Base-by-base conservation (phyloP, 495 filamentous ascomycete species). In the Niebla homalea region DNA sequence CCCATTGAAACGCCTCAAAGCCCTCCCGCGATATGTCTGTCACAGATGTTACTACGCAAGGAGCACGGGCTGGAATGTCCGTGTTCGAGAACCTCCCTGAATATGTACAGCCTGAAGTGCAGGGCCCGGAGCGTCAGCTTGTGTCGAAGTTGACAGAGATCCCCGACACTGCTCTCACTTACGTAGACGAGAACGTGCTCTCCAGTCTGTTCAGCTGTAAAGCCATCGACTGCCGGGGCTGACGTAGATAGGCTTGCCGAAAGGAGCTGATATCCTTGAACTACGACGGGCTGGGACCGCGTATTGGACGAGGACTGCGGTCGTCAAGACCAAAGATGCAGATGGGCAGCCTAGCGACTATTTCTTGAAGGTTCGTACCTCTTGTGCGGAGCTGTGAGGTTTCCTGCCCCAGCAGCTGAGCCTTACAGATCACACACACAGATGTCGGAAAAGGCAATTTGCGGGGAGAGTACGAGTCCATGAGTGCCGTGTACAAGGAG, bases 261-360 rank as follows among this genome's bases (percentile, higher is more conserved):
- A 39, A 8, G 57, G 44, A 3, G 47, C 39, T 7, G 14, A 50
- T 43, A 16, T 58, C n/a, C 25, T 26, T 23, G 49, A 41, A 5
- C 35, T 56, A 20, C 38, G 15, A 11, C 56, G 57, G 6, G 36
- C 59, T 45, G 57, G 57, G n/a, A 38, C 52, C 0, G 56, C 48
- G 32, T 56, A 59, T 41, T 60, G 58, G 58, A 59, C 58, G 36
- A 26, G 52, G 16, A 60, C 56, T 22, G 58, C 58, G 25, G 35
- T 47, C 20, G 56, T 60, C 32, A 14, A 50, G 37, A 56, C 56
- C 21, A 20, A 26, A 22, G 37, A 50, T n/a, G 29, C 14, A 14
- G 58, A 60, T 15, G 49, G 56, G 3, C 23, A 37, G 5, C 8
- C 26, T n/a, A 1, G 39, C 5, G 52, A 48, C 12, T 59, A 50